These are phyloP conservation scores for Zymoseptoria pseudotritici DNA, from an alignment of 2,329 filamentous ascomycete species.

Conservation along the genomic window DNA sequence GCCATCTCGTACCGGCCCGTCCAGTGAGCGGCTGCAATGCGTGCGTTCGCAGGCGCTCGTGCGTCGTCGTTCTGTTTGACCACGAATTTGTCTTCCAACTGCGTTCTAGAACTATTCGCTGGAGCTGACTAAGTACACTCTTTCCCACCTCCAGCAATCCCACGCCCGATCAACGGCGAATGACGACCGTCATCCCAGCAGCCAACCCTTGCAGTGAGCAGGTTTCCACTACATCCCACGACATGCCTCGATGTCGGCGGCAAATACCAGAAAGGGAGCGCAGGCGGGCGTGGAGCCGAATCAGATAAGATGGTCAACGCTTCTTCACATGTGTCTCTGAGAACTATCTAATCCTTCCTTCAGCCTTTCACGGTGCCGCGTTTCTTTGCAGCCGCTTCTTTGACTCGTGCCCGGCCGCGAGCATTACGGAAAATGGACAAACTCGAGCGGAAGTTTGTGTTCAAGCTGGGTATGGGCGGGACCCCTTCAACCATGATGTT, in stretches of 20 bases:
- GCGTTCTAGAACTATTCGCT: no score
- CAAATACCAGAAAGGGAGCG: background rate
- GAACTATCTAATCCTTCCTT: no score
- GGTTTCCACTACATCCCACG: background rate
- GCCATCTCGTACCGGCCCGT: no score
- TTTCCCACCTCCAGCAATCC: background rate
- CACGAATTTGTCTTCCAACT: no score
- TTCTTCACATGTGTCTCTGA: background rate
- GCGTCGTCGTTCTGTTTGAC: no score
- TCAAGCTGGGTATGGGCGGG: background rate
- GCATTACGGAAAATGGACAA: background rate
- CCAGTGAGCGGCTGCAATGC: no score
- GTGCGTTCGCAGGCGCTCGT: no score
- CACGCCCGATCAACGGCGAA: background rate
- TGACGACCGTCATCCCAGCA: background rate
- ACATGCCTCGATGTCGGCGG: background rate
- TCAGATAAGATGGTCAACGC: background rate
- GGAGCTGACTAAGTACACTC: no score
- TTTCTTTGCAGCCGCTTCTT: background rate
- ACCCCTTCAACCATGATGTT: background rate
- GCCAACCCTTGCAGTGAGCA: background rate
- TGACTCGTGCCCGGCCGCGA: background rate
- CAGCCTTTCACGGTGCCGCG: no score
- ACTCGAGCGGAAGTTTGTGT: background rate
- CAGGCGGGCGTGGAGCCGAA: no score